These are phyloP conservation scores for Neonothopanus nambi DNA, from an alignment of 1,284 basidiomycete species.

Conservation along the genomic window DNA sequence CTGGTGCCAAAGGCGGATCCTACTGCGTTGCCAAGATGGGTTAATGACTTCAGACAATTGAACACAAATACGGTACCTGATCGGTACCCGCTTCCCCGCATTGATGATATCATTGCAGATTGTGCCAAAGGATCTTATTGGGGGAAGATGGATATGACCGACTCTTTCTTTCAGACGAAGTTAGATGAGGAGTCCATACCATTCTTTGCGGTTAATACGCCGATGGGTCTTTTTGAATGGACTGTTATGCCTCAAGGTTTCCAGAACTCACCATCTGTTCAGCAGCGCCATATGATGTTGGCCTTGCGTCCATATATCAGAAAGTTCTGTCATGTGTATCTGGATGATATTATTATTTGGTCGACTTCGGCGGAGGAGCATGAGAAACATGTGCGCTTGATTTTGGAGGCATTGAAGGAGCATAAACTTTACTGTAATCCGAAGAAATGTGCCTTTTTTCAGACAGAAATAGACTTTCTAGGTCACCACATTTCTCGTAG, in stretches of 20 bases:
- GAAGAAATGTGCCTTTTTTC: slow-evolving; percentile 24
- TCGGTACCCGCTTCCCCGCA: not conserved
- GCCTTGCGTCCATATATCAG: slow-evolving; percentile 25
- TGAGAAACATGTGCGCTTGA: slow-evolving; percentile 22
- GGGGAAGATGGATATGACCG: too few species aligned
- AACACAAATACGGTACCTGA: slow-evolving; percentile 36
- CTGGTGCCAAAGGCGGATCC: slow-evolving; percentile 35
- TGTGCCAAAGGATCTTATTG: slow-evolving; percentile 28
- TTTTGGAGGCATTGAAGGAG: slow-evolving; percentile 25
- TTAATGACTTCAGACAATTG: slow-evolving; percentile 32
- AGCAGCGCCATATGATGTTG: slow-evolving; percentile 28
- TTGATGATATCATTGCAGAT: slow-evolving; percentile 26
- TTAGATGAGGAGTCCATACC: slow-evolving; percentile 33
- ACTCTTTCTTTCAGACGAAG: slow-evolving; percentile 36
- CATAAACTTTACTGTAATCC: slow-evolving; percentile 27
- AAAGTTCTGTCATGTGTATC: slow-evolving; percentile 18
- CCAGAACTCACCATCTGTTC: slow-evolving; percentile 30
- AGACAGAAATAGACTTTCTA: slow-evolving; percentile 22
- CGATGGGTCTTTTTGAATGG: slow-evolving; percentile 35
- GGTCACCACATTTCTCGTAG: slow-evolving; percentile 26
- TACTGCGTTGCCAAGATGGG: slow-evolving; percentile 30
- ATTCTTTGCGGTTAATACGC: slow-evolving; percentile 30
- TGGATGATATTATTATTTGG: slow-evolving; percentile 39
- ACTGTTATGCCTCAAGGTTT: slow-evolving; percentile 35
- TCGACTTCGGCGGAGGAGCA: slow-evolving; percentile 34